Conservation (phyloP, 345 rosid species). For the Lepidium didymum region DNA sequence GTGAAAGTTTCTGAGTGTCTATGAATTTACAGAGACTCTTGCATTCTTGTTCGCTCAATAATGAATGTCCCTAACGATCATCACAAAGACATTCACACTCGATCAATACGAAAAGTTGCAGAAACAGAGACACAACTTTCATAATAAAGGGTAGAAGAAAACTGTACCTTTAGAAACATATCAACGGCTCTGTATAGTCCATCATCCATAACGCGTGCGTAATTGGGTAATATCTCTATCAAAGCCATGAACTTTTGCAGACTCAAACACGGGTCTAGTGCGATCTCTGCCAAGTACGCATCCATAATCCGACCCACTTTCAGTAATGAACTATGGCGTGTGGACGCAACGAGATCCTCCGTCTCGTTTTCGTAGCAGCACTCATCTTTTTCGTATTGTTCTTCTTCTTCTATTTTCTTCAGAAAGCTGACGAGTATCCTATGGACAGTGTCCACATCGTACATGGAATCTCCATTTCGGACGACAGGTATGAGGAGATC, state of each 20-base stretch:
- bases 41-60: constrained; percentile 53
- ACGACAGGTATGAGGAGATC: constrained; percentile 79
- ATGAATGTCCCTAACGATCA: constrained; percentile 52
- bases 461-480: constrained; percentile 52
- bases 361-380: constrained; percentile 3
- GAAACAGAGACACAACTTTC: neutral
- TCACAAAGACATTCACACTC: neutral
- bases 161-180: constrained; percentile 64
- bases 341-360: constrained; percentile 22
- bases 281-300: constrained; percentile 79
- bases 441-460: constrained; percentile 71
- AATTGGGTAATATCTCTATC: constrained; percentile 71
- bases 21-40: constrained; percentile 65
- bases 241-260: constrained; percentile 58
- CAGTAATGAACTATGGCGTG: constrained; percentile 55
- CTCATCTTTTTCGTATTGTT: constrained; percentile 4
- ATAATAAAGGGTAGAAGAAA: neutral
- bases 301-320: constrained; percentile 80
- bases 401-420: constrained; percentile 62
- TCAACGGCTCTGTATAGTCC: constrained; percentile 79
- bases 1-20: constrained; percentile 44
- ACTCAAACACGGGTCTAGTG: constrained; percentile 73
- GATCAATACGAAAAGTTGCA: neutral
- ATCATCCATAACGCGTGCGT: constrained; percentile 77
- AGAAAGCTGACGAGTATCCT: constrained; percentile 57